phyloP scores from a whole-genome alignment of 2,329 filamentous ascomycete species.

The Apiospora rasikravindrae region DNA sequence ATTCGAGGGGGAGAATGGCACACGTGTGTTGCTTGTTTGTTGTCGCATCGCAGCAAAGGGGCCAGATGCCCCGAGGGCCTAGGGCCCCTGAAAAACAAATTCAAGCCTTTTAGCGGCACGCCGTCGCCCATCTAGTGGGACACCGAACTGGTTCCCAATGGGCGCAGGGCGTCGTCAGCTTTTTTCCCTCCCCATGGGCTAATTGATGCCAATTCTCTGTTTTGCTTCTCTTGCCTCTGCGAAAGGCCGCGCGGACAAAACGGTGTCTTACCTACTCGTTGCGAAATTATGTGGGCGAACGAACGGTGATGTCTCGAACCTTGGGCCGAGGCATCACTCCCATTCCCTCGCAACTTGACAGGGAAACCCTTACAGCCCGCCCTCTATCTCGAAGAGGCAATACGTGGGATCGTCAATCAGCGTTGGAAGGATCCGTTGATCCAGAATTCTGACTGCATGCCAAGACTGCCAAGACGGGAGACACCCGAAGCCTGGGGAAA shows the following conservation, averaged over 20 bases:
- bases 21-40: neutral
- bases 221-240: too few species aligned
- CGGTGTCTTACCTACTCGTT: neutral
- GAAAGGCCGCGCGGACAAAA: neutral
- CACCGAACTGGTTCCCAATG: neutral
- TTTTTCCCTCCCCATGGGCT: neutral
- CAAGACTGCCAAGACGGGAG: slow-evolving; percentile 14
- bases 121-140: neutral
- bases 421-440: neutral
- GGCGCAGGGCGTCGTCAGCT: neutral
- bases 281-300: neutral
- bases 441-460: neutral
- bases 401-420: neutral
- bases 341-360: neutral
- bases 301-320: neutral
- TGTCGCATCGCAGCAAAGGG: neutral
- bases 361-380: neutral
- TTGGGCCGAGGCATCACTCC: neutral
- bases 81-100: neutral
- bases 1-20: neutral
- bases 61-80: too few species aligned
- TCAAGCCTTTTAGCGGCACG: slow-evolving; percentile 9
- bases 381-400: neutral
- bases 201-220: neutral
- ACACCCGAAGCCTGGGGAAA: neutral